Percentiles rank a stretch among this genome's conserved stretches.
phyloP scores from a whole-genome alignment of 179 eudicot species.

The Nepenthes alata region DNA sequence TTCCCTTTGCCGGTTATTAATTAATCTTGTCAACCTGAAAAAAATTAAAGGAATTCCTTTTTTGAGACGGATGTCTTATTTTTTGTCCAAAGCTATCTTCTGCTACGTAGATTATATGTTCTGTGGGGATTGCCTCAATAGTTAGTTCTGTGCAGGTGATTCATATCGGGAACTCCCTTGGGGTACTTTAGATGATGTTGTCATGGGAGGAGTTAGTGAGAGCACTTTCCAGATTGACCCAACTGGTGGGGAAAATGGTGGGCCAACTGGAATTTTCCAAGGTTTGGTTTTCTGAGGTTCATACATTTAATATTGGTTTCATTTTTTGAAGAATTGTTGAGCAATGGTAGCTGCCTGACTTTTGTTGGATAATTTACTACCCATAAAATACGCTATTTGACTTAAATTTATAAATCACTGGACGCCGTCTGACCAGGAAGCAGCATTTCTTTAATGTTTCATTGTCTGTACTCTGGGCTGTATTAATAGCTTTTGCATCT shows the following conservation, averaged over 20 bases:
- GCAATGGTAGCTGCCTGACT: neutral
- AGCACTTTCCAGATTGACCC: conserved; percentile 63
- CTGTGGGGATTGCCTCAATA: neutral
- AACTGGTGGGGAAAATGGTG: conserved; percentile 72
- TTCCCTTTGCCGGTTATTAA: too few relatives aligned
- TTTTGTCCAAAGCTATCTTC: neutral
- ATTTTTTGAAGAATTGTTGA: neutral
- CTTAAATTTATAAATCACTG: too few relatives aligned
- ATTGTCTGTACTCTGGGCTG: too few relatives aligned
- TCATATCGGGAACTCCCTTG: conserved; percentile 68
- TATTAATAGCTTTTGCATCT: too few relatives aligned
- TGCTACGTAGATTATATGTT: neutral
- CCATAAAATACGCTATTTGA: too few relatives aligned
- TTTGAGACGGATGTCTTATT: too few relatives aligned
- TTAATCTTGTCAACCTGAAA: too few relatives aligned
- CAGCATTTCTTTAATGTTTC: too few relatives aligned
- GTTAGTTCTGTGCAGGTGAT: conserved; percentile 26
- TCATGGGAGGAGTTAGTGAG: conserved; percentile 97
- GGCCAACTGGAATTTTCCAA: conserved; percentile 66
- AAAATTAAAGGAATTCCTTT: too few relatives aligned
- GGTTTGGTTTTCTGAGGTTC: conserved; percentile 31
- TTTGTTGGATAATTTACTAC: neutral
- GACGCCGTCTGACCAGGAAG: too few relatives aligned
- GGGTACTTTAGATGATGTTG: conserved; percentile 97
- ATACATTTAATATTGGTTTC: neutral